Percentiles rank a stretch among this genome's conserved stretches.
phyloP scores from a whole-genome alignment of 208 protist genomes.

The Trypanosoma rangeli region DNA sequence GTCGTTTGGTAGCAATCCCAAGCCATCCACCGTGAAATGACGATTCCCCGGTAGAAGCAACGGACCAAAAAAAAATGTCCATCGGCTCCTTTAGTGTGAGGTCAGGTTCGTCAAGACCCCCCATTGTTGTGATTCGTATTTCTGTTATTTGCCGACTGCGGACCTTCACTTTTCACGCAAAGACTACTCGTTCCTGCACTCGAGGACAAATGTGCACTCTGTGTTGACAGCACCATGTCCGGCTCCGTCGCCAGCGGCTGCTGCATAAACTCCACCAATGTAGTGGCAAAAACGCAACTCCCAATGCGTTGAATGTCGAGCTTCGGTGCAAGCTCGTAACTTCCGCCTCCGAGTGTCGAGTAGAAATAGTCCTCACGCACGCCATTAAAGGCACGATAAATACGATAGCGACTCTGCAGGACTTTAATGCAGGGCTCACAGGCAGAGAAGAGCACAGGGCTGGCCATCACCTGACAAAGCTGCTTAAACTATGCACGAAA shows the following conservation, averaged over 20 bases:
- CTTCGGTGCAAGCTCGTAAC: constrained; percentile 46
- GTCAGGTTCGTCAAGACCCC: neutral
- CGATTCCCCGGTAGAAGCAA: constrained; percentile 18
- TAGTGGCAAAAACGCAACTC: constrained; percentile 50
- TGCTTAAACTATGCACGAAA: constrained; percentile 44
- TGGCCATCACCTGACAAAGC: constrained; percentile 39
- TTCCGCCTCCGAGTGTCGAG: constrained; percentile 40
- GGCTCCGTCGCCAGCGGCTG: constrained; percentile 25
- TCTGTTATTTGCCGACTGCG: neutral
- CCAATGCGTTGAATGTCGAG: constrained; percentile 57
- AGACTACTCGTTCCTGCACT: neutral
- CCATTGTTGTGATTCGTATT: neutral
- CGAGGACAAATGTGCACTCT: neutral
- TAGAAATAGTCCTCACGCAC: constrained; percentile 63
- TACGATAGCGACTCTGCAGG: constrained; percentile 61
- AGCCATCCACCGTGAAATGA: constrained; percentile 45
- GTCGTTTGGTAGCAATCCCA: constrained; percentile 57
- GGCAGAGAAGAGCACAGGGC: constrained; percentile 61
- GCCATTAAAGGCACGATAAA: constrained; percentile 77
- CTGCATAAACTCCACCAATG: constrained; percentile 51
- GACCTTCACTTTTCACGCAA: neutral
- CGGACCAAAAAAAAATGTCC: constrained; percentile 31
- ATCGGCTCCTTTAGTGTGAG: constrained; percentile 20
- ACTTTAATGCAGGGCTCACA: constrained; percentile 75
- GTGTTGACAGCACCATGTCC: constrained; percentile 9